Percentiles rank a stretch among this genome's conserved stretches.
Evolutionary conservation across 495 filamentous ascomycete genomes (phyloP).

Genomic region (Pyronema domesticum): DNA sequence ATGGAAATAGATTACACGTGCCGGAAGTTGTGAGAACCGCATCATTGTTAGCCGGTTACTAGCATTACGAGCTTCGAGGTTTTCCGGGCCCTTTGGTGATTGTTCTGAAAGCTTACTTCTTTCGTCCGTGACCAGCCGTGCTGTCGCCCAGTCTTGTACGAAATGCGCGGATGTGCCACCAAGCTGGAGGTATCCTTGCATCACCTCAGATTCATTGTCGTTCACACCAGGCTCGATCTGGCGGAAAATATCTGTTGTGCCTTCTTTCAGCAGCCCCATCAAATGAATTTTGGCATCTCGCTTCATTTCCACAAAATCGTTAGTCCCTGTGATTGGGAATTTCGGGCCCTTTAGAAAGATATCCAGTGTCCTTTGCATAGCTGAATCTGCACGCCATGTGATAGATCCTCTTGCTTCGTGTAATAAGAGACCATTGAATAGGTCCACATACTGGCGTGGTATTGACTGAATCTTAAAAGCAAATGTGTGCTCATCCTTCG

Average conservation of each 20-base stretch:
- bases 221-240: background rate
- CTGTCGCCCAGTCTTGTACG: background rate
- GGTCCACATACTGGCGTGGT: background rate
- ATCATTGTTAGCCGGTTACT: background rate
- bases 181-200: background rate
- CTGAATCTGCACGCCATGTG: constrained; percentile 5
- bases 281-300: background rate
- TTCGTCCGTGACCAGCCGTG: background rate
- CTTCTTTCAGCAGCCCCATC: background rate
- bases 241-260: background rate
- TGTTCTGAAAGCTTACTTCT: background rate
- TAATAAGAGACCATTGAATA: constrained; percentile 6
- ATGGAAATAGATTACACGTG: constrained; percentile 1
- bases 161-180: background rate
- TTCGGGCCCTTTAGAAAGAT: background rate
- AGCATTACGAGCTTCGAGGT: background rate
- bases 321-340: background rate
- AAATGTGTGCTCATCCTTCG: constrained; percentile 4
- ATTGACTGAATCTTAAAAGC: constrained; percentile 2
- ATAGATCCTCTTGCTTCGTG: constrained; percentile 3
- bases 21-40: background rate
- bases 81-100: background rate
- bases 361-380: background rate
- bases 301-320: background rate
- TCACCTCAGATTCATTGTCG: background rate